Percentiles rank a stretch among this genome's conserved stretches.
These are phyloP conservation scores for Marasmius tenuissimus DNA, from an alignment of 1,284 basidiomycete genomes.

Conservation along the genomic window DNA sequence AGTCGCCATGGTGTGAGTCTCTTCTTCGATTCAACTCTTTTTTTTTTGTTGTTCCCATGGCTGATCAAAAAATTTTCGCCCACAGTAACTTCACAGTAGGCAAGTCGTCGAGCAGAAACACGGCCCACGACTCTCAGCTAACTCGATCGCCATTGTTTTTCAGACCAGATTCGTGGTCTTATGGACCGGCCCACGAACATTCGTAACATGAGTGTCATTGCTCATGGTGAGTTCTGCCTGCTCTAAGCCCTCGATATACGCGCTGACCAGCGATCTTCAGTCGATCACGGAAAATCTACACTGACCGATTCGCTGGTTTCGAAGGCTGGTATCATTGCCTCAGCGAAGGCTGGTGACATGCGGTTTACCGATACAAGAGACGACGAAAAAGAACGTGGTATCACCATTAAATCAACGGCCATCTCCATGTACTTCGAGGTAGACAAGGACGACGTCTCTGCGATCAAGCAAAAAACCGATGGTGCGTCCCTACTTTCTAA, in stretches of 20 bases:
- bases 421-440: slow-evolving; percentile 99
- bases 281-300: slow-evolving; percentile 99
- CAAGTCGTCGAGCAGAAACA: slow-evolving; percentile 38
- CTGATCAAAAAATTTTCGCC: slow-evolving; percentile 18
- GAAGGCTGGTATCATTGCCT: slow-evolving; percentile 99
- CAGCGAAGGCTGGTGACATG: slow-evolving; percentile 93
- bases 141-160: slow-evolving; percentile 14
- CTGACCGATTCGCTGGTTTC: slow-evolving; percentile 99
- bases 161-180: slow-evolving; percentile 87
- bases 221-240: slow-evolving; percentile 69
- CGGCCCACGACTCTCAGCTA: slow-evolving; percentile 8
- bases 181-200: slow-evolving; percentile 94
- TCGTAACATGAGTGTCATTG: slow-evolving; percentile 98
- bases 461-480: slow-evolving; percentile 93
- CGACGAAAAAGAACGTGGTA: slow-evolving; percentile 99
- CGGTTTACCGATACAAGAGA: slow-evolving; percentile 98
- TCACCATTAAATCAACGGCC: slow-evolving; percentile 99
- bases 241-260: slow-evolving; percentile 4
- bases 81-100: slow-evolving; percentile 85
- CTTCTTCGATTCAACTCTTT: slow-evolving; percentile 12
- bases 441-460: slow-evolving; percentile 81
- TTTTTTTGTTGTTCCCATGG: slow-evolving; percentile 31
- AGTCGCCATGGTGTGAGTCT: slow-evolving; percentile 76
- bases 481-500: slow-evolving; percentile 44
- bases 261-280: slow-evolving; percentile 37